Evolutionary conservation across 2,329 filamentous ascomycete genomes (phyloP).

Genomic region (Exserohilum rostratum): DNA sequence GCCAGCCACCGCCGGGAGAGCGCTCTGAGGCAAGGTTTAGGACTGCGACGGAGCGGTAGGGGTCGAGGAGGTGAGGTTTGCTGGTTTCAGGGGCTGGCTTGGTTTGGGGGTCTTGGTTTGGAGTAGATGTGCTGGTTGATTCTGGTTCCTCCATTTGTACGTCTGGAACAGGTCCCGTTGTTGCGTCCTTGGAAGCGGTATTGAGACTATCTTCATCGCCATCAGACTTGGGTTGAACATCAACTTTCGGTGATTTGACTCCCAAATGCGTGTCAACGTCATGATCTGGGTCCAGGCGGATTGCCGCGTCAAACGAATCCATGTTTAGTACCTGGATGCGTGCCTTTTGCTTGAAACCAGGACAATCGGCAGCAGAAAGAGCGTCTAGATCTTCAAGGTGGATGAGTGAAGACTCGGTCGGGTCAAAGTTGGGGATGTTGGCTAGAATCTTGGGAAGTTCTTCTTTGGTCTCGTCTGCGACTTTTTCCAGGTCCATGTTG

Average conservation of each 20-base stretch:
- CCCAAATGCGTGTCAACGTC: slow-evolving; percentile 16
- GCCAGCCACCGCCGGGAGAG: slow-evolving; percentile 68
- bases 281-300: slow-evolving; percentile 32
- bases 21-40: slow-evolving; percentile 69
- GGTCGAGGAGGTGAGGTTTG: background rate
- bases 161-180: background rate
- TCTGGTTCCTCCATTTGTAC: background rate
- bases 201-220: background rate
- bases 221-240: background rate
- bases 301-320: slow-evolving; percentile 44
- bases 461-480: slow-evolving; percentile 35
- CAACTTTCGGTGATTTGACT: background rate
- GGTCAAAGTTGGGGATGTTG: slow-evolving; percentile 23
- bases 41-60: slow-evolving; percentile 57
- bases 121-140: background rate
- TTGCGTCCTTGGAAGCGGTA: background rate
- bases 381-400: slow-evolving; percentile 20
- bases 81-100: background rate
- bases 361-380: slow-evolving; percentile 30
- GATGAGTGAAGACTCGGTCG: slow-evolving; percentile 25
- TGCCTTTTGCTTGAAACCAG: slow-evolving; percentile 31
- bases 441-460: slow-evolving; percentile 30
- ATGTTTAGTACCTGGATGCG: slow-evolving; percentile 39
- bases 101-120: background rate
- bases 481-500: slow-evolving; percentile 29